Base-by-base conservation (phyloP, 306 rosid species). In the Vachellia collinsii region DNA sequence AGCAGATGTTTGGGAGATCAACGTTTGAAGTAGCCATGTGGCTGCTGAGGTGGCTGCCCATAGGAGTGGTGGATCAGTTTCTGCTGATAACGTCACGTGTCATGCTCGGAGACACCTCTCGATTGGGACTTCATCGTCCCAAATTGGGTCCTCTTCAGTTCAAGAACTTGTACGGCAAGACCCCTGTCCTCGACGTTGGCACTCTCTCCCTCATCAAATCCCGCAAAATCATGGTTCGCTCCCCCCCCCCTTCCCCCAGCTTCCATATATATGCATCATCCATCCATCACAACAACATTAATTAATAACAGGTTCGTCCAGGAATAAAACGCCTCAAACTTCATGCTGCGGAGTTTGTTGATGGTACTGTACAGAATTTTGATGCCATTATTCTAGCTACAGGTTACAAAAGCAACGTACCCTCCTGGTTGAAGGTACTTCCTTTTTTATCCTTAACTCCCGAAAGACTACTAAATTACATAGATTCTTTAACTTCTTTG, bases 161-260 rank as follows among this genome's bases (percentile, higher is more conserved):
- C 85, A 93, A 93, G 84, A 86, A 69, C 81, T 37, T 84, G 59
- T 74, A 83, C 13, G 98, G 94, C 37, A 93, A 91, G 76, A 93
- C 97, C 14, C 98, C 98, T 5, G 98, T 93, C n/a, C 82, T 93
- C 72, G 98, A 93, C 77, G 88, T 93, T 67, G 98, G 98, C 22
- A 91, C 98, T 17, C 85, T 93, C 16, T 88, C 89, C 34, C 83
- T 82, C 65, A 90, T 93, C 76, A 89, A 79, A 87, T 51, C 59
- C 13, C 94, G 92, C 34, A 83, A 91, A 19, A 91, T 29, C 34
- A 29, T 29, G 34, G 34, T 29, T 29, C 34, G 1, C 34, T 29
- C 34, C 2, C 34, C 1, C 34, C 2, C 34, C 2, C 34, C 2
- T 2, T 29, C 34, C 34, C 34, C 2, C 34, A 29, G 34, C 34